Evolutionary conservation across 768 basidiomycete species (phyloP).

Genomic region (Trametes cinnabarina): DNA sequence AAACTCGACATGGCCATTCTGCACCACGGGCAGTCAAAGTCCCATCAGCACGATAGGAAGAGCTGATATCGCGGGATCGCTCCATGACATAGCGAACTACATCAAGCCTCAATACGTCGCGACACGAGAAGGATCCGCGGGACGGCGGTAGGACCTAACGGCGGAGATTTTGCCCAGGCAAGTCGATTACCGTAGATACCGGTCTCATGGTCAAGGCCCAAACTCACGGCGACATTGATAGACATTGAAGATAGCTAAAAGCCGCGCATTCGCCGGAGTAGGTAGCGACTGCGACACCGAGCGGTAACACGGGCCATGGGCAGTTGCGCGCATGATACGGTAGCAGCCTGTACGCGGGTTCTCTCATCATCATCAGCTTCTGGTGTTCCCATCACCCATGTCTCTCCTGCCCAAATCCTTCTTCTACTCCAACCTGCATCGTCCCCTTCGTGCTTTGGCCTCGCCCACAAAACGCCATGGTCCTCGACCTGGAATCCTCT

Average conservation of each 20-base stretch:
- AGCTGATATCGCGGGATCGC: too few relatives aligned
- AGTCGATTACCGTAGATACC: not conserved
- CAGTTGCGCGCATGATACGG: not conserved
- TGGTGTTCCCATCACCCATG: slow-evolving; percentile 18
- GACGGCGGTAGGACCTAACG: too few relatives aligned
- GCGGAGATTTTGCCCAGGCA: not conserved
- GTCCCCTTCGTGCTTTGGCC: not conserved
- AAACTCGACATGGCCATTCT: too few relatives aligned
- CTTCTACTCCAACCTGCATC: not conserved
- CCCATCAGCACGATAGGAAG: too few relatives aligned
- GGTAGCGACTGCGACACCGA: not conserved
- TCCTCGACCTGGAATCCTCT: slow-evolving; percentile 13
- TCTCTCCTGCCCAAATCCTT: not conserved
- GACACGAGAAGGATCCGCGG: too few relatives aligned
- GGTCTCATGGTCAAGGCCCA: not conserved
- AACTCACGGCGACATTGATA: not conserved
- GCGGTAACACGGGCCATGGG: not conserved
- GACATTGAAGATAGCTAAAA: not conserved
- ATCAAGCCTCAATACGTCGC: too few relatives aligned
- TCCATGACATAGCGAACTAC: too few relatives aligned
- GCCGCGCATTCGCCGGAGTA: not conserved
- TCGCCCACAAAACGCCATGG: slow-evolving; percentile 5
- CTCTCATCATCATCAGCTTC: slow-evolving; percentile 18
- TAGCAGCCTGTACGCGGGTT: not conserved
- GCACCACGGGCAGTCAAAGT: too few relatives aligned